Evolutionary conservation across 805 yeast genomes (phyloP).

Genomic region (Komagataella pastoris): DNA sequence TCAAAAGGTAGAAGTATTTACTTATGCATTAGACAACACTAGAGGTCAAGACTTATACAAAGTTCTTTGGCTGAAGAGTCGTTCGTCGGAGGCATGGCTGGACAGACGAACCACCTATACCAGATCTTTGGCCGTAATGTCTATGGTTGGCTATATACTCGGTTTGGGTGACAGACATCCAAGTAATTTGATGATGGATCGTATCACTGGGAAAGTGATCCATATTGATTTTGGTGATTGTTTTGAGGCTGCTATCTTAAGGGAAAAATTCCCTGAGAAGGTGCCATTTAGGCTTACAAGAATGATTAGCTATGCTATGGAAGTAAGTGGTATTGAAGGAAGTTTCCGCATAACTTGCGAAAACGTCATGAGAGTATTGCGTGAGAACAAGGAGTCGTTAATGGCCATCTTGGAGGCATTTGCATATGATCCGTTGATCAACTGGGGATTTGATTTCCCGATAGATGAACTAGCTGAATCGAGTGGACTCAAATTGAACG

Average conservation of each 20-base stretch:
- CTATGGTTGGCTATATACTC: conserved; percentile 94
- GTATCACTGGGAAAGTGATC: conserved; percentile 88
- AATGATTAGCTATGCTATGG: conserved; percentile 98
- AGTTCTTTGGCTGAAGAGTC: conserved; percentile 90
- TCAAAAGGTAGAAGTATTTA: conserved; percentile 93
- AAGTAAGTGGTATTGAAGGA: conserved; percentile 97
- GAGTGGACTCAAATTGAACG: conserved; percentile 57
- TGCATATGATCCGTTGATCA: conserved; percentile 95
- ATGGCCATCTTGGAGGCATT: conserved; percentile 98
- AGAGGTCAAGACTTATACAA: conserved; percentile 93
- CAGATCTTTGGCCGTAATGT: conserved; percentile 93
- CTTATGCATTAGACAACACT: conserved; percentile 89
- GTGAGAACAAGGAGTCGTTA: conserved; percentile 90
- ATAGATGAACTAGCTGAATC: conserved; percentile 63
- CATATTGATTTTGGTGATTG: conserved; percentile 99
- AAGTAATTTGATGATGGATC: conserved; percentile 87
- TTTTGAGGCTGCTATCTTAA: conserved; percentile 91
- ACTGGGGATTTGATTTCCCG: conserved; percentile 97
- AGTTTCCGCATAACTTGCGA: conserved; percentile 94
- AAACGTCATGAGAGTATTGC: conserved; percentile 87
- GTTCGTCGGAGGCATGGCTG: conserved; percentile 95
- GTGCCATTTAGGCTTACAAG: conserved; percentile 95
- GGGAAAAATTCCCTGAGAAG: conserved; percentile 96
- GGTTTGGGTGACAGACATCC: conserved; percentile 99
- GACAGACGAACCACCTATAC: conserved; percentile 95